Conservation (phyloP, 2,329 filamentous ascomycete species). For the Cordyceps cicadae region DNA sequence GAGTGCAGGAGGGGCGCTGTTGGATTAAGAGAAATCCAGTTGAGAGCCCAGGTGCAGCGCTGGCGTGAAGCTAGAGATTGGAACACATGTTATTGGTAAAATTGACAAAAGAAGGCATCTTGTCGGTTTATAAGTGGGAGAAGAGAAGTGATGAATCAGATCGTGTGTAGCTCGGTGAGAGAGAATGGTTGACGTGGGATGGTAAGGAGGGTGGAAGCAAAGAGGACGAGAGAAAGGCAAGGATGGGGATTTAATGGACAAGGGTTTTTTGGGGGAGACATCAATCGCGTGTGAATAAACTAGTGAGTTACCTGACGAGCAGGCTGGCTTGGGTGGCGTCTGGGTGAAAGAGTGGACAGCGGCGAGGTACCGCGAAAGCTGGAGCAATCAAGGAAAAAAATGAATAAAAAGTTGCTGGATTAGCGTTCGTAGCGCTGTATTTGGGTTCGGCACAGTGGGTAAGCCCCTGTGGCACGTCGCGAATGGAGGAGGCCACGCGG, state of each 20-base stretch:
- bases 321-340: not conserved
- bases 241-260: constrained; percentile 2
- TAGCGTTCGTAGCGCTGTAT: not conserved
- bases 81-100: constrained; percentile 15
- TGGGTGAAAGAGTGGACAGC: not conserved
- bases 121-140: constrained; percentile 11
- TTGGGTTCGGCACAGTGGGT: not conserved
- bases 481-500: not conserved
- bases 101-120: constrained; percentile 18
- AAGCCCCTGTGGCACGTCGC: not conserved
- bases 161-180: constrained; percentile 6
- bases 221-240: not conserved
- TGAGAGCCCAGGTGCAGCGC: constrained; percentile 10
- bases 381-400: not conserved
- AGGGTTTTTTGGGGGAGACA: not conserved
- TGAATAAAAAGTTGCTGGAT: not conserved
- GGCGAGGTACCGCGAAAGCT: not conserved
- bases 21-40: constrained; percentile 4
- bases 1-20: not conserved
- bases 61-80: constrained; percentile 14
- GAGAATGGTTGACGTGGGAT: constrained; percentile 7
- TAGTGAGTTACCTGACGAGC: not conserved
- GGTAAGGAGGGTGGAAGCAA: constrained; percentile 8
- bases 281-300: not conserved
- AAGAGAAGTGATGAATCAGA: not conserved